Evolutionary conservation across 208 protist species (phyloP).

Genomic region (Leishmania tarentolae): DNA sequence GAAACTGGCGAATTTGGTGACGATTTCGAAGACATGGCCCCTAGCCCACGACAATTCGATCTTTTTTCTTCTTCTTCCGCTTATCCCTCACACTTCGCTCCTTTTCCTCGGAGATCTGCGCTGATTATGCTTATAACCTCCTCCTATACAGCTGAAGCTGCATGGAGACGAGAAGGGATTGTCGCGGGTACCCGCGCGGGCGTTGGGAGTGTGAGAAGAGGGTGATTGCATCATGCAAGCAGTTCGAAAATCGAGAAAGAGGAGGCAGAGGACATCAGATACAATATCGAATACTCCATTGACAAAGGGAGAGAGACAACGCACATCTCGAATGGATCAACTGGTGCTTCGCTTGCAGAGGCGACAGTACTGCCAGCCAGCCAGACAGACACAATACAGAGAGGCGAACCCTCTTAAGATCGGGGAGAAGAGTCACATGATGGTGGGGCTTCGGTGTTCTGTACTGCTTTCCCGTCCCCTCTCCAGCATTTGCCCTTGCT

Average conservation of each 20-base stretch:
- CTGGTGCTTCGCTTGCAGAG: neutral
- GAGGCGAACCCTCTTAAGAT: neutral
- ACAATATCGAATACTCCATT: neutral
- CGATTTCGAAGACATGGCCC: slow-evolving; percentile 33
- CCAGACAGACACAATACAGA: neutral
- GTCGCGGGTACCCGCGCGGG: neutral
- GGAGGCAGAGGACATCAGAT: no score
- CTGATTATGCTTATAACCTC: neutral
- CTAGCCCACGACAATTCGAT: neutral
- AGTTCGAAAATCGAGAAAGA: neutral
- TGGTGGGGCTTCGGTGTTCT: neutral
- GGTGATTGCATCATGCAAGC: neutral
- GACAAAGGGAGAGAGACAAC: neutral
- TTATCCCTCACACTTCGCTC: neutral
- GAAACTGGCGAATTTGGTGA: slow-evolving; percentile 32
- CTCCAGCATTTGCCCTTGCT: neutral
- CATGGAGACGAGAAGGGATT: neutral
- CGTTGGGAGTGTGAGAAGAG: neutral
- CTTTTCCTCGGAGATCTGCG: neutral
- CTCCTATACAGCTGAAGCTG: neutral
- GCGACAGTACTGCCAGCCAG: neutral
- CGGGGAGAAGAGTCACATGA: neutral
- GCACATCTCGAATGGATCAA: neutral
- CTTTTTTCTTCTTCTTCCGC: neutral
- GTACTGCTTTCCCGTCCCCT: neutral